A percentile compares a stretch with the other conserved stretches of the same genome.
These are phyloP conservation scores for Lentinula sp. DNA, from an alignment of 768 basidiomycete species.

Conservation along the genomic window DNA sequence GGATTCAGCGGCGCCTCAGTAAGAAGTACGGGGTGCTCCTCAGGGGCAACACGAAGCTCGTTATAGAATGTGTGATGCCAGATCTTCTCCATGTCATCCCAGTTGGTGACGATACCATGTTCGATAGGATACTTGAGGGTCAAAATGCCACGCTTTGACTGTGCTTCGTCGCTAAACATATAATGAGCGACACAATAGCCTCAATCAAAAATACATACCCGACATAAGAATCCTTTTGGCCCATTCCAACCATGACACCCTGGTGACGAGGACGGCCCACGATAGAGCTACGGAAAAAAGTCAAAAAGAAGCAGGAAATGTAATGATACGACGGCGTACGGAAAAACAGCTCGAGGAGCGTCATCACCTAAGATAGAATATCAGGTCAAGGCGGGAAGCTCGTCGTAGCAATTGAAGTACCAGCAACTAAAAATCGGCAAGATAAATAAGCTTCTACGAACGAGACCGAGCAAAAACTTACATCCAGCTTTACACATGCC, in stretches of 20 bases:
- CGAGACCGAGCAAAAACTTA: constrained; percentile 25
- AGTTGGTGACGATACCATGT: constrained; percentile 71
- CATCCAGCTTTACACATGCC: constrained; percentile 88
- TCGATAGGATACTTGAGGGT: constrained; percentile 68
- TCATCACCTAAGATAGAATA: constrained; percentile 48
- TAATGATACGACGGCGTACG: constrained; percentile 33
- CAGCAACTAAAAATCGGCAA: constrained; percentile 27
- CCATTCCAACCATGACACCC: constrained; percentile 77
- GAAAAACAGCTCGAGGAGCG: constrained; percentile 67
- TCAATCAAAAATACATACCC: constrained; percentile 32
- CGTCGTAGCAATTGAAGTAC: constrained; percentile 17
- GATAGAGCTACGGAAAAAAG: constrained; percentile 39
- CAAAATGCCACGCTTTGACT: constrained; percentile 68
- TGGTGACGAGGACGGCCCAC: constrained; percentile 70
- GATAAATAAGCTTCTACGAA: not conserved
- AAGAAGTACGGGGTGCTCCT: constrained; percentile 88
- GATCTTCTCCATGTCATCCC: constrained; percentile 76
- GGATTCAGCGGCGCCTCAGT: constrained; percentile 93
- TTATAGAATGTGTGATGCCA: constrained; percentile 83
- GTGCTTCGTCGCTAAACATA: constrained; percentile 56
- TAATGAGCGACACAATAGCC: not conserved
- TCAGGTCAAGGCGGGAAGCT: not conserved
- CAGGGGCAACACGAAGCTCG: constrained; percentile 88
- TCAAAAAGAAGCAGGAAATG: not conserved
- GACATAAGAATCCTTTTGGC: constrained; percentile 73